Evolutionary conservation across 306 rosid genomes (phyloP).

Genomic region (Prunus mume): DNA sequence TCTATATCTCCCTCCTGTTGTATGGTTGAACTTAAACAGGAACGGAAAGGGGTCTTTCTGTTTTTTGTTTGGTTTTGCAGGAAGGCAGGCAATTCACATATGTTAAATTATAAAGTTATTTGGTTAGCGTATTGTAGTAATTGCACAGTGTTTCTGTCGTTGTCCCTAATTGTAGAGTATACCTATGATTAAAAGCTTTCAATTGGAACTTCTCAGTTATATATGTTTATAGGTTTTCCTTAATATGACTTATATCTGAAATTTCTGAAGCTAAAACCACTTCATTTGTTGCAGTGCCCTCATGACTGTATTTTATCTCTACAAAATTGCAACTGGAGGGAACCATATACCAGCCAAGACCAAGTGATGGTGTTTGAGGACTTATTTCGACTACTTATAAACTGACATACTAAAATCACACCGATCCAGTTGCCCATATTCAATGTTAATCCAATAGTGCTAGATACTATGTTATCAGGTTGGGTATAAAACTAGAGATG

Average conservation of each 20-base stretch:
- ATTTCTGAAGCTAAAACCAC: neutral
- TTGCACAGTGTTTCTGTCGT: no score
- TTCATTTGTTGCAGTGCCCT: constrained; percentile 54
- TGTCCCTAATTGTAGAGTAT: neutral
- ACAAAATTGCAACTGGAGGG: constrained; percentile 81
- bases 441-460: neutral
- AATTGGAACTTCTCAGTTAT: neutral
- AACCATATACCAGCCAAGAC: constrained; percentile 72
- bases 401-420: neutral
- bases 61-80: no score
- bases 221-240: neutral
- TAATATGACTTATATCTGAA: neutral
- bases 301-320: constrained; percentile 74
- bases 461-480: neutral
- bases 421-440: neutral
- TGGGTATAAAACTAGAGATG: constrained; percentile 6
- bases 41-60: no score
- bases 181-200: neutral
- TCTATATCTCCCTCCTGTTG: neutral
- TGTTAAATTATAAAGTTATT: neutral
- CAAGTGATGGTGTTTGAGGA: constrained; percentile 30
- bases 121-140: neutral
- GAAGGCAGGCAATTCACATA: neutral
- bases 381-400: neutral
- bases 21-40: neutral